A percentile compares a stretch with the other conserved stretches of the same genome.
Evolutionary conservation across 305 asterid genomes (phyloP).

Genomic region (Solanum hybrid): DNA sequence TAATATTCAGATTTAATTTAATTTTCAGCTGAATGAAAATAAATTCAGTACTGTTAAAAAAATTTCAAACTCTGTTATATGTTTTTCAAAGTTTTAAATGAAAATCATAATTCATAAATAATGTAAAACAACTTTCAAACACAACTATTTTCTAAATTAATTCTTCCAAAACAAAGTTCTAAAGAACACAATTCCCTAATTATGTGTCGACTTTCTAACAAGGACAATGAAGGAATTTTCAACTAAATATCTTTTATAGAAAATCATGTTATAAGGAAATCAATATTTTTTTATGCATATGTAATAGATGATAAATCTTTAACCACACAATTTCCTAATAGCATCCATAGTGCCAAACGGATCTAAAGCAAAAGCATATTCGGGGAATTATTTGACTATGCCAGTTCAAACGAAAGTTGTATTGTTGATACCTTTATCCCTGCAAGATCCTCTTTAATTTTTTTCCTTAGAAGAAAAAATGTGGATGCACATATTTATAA

Average conservation of each 20-base stretch:
- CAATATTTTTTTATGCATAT: neutral
- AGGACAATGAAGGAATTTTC: neutral
- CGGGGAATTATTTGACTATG: neutral
- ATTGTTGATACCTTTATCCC: neutral
- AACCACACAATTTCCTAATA: neutral
- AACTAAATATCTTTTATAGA: neutral
- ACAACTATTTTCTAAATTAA: neutral
- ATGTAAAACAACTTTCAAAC: neutral
- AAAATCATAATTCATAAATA: neutral
- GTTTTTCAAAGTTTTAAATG: neutral
- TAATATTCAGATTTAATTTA: neutral
- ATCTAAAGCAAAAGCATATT: neutral
- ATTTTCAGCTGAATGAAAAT: neutral
- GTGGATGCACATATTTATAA: neutral
- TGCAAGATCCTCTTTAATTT: neutral
- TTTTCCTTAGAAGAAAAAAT: neutral
- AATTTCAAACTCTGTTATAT: neutral
- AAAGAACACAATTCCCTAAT: neutral
- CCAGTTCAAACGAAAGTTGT: neutral
- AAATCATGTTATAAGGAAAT: too few species aligned
- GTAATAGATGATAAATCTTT: neutral
- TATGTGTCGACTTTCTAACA: neutral
- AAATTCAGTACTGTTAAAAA: neutral
- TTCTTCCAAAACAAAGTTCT: neutral
- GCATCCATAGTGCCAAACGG: neutral